Percentiles rank a stretch among this genome's conserved stretches.
Conservation (phyloP, 345 rosid genomes). For the Syzygium aqueum region DNA sequence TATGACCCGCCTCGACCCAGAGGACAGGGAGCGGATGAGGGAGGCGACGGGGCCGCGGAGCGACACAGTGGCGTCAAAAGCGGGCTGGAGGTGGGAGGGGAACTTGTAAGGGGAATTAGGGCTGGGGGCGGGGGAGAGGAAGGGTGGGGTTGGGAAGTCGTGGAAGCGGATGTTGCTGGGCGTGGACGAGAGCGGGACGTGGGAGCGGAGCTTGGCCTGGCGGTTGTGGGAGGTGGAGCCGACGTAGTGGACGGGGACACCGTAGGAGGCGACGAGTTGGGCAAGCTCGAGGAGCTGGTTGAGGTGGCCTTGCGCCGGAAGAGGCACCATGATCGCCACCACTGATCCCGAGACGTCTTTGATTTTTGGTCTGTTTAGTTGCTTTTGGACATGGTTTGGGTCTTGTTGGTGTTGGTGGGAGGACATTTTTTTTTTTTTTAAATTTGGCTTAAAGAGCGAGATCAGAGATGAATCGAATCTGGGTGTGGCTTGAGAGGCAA, state of each 20-base stretch:
- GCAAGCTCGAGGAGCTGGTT: conserved; percentile 15
- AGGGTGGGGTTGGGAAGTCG: conserved; percentile 8
- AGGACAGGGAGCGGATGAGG: conserved; percentile 1
- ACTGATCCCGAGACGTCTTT: neutral
- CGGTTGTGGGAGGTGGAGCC: conserved; percentile 9
- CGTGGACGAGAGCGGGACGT: neutral
- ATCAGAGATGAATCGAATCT: neutral
- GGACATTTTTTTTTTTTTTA: neutral
- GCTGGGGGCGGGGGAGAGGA: conserved; percentile 9
- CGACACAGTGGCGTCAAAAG: neutral
- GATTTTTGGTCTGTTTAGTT: neutral
- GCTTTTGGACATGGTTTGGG: neutral
- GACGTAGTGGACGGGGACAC: conserved; percentile 13
- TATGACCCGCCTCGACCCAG: neutral
- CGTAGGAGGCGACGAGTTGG: conserved; percentile 2
- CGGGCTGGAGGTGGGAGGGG: conserved; percentile 10
- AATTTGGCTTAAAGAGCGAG: neutral
- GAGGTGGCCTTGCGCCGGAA: conserved; percentile 17
- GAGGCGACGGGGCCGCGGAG: conserved; percentile 4
- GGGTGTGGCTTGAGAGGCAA: neutral
- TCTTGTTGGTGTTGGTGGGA: neutral
- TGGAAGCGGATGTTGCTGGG: conserved; percentile 8
- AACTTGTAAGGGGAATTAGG: conserved; percentile 9
- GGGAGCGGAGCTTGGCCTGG: conserved; percentile 6
- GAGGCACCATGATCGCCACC: conserved; percentile 12